phyloP scores from a whole-genome alignment of 306 rosid species.

The Cucurbita argyrosperma region DNA sequence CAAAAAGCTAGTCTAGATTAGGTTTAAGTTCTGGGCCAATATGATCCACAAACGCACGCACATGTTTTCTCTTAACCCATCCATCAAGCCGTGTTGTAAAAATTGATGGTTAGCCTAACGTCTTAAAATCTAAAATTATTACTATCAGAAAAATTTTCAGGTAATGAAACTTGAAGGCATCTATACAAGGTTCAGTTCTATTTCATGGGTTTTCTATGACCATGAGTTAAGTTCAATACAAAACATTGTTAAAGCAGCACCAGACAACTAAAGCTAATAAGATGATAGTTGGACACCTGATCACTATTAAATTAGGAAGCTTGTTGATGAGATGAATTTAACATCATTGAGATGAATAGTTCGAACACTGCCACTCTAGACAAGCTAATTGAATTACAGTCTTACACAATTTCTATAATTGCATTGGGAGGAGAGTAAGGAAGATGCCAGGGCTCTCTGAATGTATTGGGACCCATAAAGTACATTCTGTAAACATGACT shows the following conservation, averaged over 20 bases:
- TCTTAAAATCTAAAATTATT: background rate
- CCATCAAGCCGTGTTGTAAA: background rate
- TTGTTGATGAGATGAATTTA: background rate
- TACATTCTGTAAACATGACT: conserved; percentile 93
- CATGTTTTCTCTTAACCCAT: background rate
- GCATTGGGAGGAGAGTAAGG: conserved; percentile 97
- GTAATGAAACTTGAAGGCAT: background rate
- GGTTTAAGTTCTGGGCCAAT: background rate
- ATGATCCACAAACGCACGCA: background rate
- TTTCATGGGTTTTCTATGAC: background rate
- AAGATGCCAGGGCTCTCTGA: conserved; percentile 99
- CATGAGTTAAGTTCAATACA: background rate
- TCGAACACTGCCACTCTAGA: background rate
- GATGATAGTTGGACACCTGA: background rate
- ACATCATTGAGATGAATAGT: background rate
- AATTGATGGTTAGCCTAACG: background rate
- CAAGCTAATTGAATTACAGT: conserved; percentile 2
- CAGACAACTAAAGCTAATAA: background rate
- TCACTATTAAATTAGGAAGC: background rate
- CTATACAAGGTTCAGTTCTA: background rate
- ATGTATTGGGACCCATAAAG: conserved; percentile 94
- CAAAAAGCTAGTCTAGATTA: background rate
- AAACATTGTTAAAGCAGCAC: background rate
- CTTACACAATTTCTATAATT: conserved; percentile 90
- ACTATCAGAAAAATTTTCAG: background rate